These are phyloP conservation scores for Phaeosphaeriaceae sp. DNA, from an alignment of 2,329 filamentous ascomycete species.

Conservation along the genomic window DNA sequence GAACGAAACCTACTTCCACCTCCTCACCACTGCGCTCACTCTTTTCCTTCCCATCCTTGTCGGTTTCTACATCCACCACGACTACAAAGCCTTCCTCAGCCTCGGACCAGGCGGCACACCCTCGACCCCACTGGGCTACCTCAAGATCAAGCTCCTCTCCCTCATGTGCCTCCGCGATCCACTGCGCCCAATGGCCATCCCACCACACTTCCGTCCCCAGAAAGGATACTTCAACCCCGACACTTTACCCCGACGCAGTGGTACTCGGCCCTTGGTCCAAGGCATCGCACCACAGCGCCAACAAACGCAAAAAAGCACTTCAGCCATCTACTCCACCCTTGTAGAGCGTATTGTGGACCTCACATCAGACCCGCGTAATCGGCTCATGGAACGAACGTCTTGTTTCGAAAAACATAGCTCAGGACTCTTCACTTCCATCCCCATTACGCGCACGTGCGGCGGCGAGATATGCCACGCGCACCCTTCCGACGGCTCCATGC, in stretches of 20 bases:
- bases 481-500: constrained; percentile 76
- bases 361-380: constrained; percentile 32
- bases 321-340: constrained; percentile 52
- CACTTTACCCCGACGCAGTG: constrained; percentile 67
- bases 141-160: constrained; percentile 74
- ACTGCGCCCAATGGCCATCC: constrained; percentile 64
- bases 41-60: constrained; percentile 35
- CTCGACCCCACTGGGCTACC: constrained; percentile 74
- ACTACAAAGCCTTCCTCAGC: constrained; percentile 77
- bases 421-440: constrained; percentile 72
- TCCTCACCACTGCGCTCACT: constrained; percentile 27
- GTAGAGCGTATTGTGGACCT: constrained; percentile 27
- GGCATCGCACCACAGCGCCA: constrained; percentile 86
- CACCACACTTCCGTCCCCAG: constrained; percentile 60
- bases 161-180: constrained; percentile 75
- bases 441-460: constrained; percentile 73
- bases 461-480: constrained; percentile 88
- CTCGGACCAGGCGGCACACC: constrained; percentile 84
- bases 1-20: constrained; percentile 14
- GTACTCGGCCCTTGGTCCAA: constrained; percentile 69
- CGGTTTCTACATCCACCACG: constrained; percentile 63
- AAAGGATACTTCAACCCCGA: constrained; percentile 62
- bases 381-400: constrained; percentile 63
- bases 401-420: constrained; percentile 85
- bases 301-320: constrained; percentile 69